phyloP scores from a whole-genome alignment of 2,329 filamentous ascomycete genomes.

The Epichloe baconii region DNA sequence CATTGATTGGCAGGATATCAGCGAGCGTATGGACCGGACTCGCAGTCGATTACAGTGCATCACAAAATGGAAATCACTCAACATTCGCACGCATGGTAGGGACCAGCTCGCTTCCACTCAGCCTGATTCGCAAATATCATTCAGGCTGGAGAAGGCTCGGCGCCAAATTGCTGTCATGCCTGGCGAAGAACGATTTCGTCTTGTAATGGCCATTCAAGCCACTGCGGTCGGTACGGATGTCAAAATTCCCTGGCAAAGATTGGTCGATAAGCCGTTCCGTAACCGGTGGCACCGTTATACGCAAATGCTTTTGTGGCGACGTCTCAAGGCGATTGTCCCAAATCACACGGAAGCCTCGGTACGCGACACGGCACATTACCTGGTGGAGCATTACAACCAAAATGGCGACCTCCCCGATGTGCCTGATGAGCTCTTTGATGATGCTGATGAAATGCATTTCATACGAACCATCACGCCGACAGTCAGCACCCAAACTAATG shows the following conservation, averaged over 20 bases:
- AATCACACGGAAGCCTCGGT: slow-evolving; percentile 18
- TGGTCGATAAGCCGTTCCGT: slow-evolving; percentile 29
- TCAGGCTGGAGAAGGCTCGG: slow-evolving; percentile 29
- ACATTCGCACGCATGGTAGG: slow-evolving; percentile 20
- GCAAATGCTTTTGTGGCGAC: slow-evolving; percentile 26
- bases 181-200: slow-evolving; percentile 28
- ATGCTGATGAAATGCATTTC: slow-evolving; percentile 20
- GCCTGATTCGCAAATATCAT: slow-evolving; percentile 24
- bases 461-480: slow-evolving; percentile 10
- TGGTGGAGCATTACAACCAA: slow-evolving; percentile 22
- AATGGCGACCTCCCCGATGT: slow-evolving; percentile 21
- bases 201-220: slow-evolving; percentile 31
- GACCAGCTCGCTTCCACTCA: slow-evolving; percentile 20
- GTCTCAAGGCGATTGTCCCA: slow-evolving; percentile 23
- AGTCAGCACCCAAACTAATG: background rate
- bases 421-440: slow-evolving; percentile 16
- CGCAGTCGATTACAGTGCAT: slow-evolving; percentile 56
- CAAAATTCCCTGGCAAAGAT: slow-evolving; percentile 36
- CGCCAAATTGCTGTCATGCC: slow-evolving; percentile 29
- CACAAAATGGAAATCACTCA: slow-evolving; percentile 48
- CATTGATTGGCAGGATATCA: slow-evolving; percentile 54
- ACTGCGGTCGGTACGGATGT: slow-evolving; percentile 26
- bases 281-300: slow-evolving; percentile 24
- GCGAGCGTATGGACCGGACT: slow-evolving; percentile 44
- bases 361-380: slow-evolving; percentile 22